Evolutionary conservation across 2,329 filamentous ascomycete genomes (phyloP), one percentile per base, ranked within the genome.

Genomic region (Fusarium tjaetaba): DNA sequence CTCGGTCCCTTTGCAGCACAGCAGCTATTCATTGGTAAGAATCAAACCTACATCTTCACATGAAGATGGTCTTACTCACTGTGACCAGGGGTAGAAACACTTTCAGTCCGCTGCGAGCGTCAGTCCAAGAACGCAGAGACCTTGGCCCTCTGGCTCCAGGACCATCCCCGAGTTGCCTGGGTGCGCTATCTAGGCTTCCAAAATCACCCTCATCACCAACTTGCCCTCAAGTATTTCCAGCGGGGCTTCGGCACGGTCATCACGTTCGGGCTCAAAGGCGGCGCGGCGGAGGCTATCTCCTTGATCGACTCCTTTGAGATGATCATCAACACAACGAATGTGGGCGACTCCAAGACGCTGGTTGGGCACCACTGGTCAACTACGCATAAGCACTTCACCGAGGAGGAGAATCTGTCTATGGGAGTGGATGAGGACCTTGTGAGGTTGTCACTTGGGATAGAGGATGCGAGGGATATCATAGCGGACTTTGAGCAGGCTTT

Each of bases 401-500:
- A 46, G 45, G 26, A 46, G 13, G 45, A 46, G 1, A 46, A 28
- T 13, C 15, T 46, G 3, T 46, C 18, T 28, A 46, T 46, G 45
- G 45, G 45, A 9, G 45, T 46, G 26, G 45, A 28, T 3, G 26
- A 56, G 8, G 52, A 56, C 2, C 52, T 56, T 14, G 26, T 56
- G 38, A n/a, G 52, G 20, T 32, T 56, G 2, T 56, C 38, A 16
- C 36, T 41, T n/a, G 38, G 38, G 16, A 56, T 56, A 28, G 52
- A 56, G 15, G 52, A 42, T 56, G 38, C 36, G 1, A 56, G 52
- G 38, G 52, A 56, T 32, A 30, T 56, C 14, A 42, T 56, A n/a
- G 52, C 38, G 26, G 52, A 56, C 52, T 42, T 42, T n/a, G 52
- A 56, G 13, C 52, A 56, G 52, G 52, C 52, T n/a, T 56, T 56